Evolutionary conservation across 805 yeast species (phyloP), one percentile per base, ranked within the genome.

Genomic region (Myxozyma kluyveri): DNA sequence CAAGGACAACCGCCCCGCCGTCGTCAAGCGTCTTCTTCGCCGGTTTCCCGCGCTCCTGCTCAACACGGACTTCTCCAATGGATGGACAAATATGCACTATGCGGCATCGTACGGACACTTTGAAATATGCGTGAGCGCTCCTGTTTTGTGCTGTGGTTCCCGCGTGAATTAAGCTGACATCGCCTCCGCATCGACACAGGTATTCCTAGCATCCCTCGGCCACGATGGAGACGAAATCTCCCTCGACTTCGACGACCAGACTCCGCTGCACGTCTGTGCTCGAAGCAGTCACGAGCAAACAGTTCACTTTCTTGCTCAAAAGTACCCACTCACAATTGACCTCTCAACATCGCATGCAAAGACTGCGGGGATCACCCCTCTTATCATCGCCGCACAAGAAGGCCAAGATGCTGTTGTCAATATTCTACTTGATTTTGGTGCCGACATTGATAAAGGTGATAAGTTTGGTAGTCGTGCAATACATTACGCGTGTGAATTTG

Each of bases 71-170:
- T 21, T 45, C 10, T 27, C 64, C 21, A 81, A 83, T 63, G 96
- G 96, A 1, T 88, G 96, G 96, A 75, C 86, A 14, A 82, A 85
- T 35, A 71, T 88, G 42, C 96, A 88, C 66, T 86, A 87, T 67
- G 89, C 95, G 0, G 81, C 91, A 3, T 84, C 65, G 61, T 70
- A 84, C 62, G 93, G 95, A 39, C 76, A 83, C 55, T 83, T 82
- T 61, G 75, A 84, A 49, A 75, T 86, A 12, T 84, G 89, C 66
- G 84, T 54, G 29, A 22, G 54, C 24, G 19, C 33, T n/a, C 23
- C 17, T 38, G 4, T 1, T 31, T 4, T 27, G 12, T 2, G 24
- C 41, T 19, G 27, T 24, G 7, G n/a, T 17, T 23, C 2, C 27
- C 10, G 17, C 19, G 2, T 18, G n/a, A 9, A 33, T 14, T 19